These are phyloP conservation scores for Boechera divaricarpa DNA, from an alignment of 345 rosid species.

Conservation along the genomic window DNA sequence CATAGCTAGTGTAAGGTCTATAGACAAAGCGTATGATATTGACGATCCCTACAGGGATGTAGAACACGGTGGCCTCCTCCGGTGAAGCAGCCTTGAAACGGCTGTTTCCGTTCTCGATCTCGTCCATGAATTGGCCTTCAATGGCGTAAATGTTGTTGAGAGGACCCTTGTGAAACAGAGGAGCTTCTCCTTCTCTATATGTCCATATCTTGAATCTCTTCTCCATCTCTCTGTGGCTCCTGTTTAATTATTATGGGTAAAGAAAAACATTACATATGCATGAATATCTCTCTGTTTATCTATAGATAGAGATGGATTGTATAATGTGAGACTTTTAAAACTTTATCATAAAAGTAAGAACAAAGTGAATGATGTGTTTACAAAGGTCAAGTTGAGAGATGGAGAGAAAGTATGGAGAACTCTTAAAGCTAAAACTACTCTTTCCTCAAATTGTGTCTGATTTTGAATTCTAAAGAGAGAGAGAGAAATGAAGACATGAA, in stretches of 20 bases:
- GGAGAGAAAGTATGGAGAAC: constrained; percentile 23
- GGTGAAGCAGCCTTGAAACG: constrained; percentile 51
- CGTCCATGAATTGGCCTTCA: constrained; percentile 67
- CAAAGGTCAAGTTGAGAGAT: constrained; percentile 21
- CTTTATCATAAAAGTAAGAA: constrained; percentile 35
- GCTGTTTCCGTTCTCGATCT: constrained; percentile 52
- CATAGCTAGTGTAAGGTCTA: constrained; percentile 44
- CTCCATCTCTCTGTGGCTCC: constrained; percentile 63
- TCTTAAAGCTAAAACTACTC: constrained; percentile 21
- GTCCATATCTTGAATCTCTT: constrained; percentile 66
- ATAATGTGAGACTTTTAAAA: constrained; percentile 33
- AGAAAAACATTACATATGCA: constrained; percentile 42
- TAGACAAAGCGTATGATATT: constrained; percentile 50
- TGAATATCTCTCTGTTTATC: constrained; percentile 7
- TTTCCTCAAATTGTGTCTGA: constrained; percentile 13
- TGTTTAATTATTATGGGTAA: constrained; percentile 21
- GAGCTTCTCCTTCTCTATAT: constrained; percentile 58
- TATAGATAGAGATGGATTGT: constrained; percentile 29
- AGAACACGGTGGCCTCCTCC: constrained; percentile 59
- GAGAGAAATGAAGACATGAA: neutral
- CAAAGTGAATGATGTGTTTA: constrained; percentile 35
- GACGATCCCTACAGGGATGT: constrained; percentile 55
- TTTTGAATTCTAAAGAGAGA: constrained; percentile 9
- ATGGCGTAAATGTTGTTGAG: constrained; percentile 51
- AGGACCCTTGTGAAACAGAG: constrained; percentile 54